Evolutionary conservation across 176 grass and related monocot species (phyloP).

Genomic region (bread wheat (Triticum aestivum)): IWGSC_CS_RefSeq_v2.1 NC_057801.1:449844212-449844711

Average conservation of each 20-base stretch:
- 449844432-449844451: neutral
- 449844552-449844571: neutral
- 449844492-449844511: neutral
- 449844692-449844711: neutral
- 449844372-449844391: neutral
- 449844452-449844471: neutral
- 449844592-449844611: neutral
- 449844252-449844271: conserved; percentile 80
- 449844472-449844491: conserved; percentile 4
- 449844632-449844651: neutral
- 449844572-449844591: neutral
- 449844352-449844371: conserved; percentile 22
- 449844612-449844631: neutral
- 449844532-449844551: neutral
- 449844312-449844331: conserved; percentile 85
- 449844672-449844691: neutral
- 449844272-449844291: conserved; percentile 91
- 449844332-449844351: conserved; percentile 67
- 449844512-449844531: neutral
- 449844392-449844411: neutral
- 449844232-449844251: conserved; percentile 73
- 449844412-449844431: neutral
- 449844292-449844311: conserved; percentile 75
- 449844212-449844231: conserved; percentile 96
- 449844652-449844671: neutral